Base-by-base conservation (phyloP, 2,329 filamentous ascomycete genomes). In the Ciborinia camelliae region DNA sequence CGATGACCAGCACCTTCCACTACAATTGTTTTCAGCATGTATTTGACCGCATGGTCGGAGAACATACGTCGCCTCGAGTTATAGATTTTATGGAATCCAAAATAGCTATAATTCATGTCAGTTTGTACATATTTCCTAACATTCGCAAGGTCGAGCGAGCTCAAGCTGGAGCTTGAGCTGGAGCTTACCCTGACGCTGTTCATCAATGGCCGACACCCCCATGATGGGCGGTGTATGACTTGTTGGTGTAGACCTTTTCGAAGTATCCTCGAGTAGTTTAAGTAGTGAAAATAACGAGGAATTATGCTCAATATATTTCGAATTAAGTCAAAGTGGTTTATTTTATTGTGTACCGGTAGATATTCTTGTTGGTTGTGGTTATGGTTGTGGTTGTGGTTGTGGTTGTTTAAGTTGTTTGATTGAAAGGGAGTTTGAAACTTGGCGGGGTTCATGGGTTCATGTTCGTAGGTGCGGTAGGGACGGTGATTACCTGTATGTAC, bases 1-100 rank as follows among this genome's bases (percentile, higher is more conserved):
- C 95, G 73, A 97, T 82, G 62, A 99, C 89, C 71, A 99, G 81
- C 71, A 97, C 91, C 85, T 98, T 99, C 95, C 95, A 99, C 92
- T 97, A 70, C 47, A 64, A 51, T 43, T 41, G 12, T 62, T 65
- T 65, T 73, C 51, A 71, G 68, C 32, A 63, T 26, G 47, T 26
- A 64, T 50, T 47, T 45, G 47, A 43, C 23, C 39, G 23, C 65
- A 47, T 23, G 45, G 15, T 51, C 39, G 30, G 47, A 32, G 62
- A 64, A 74, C 86, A 77, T 82, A 95, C 91, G 77, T 97, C 91
- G 79, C 89, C 89, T 76, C 85, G 86, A 65, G 90, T 94, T 69
- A 93, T 90, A 75, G 86, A 83, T 74, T 88, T 89, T 74, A 97
- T 89, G 43, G 87, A 87, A 69, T 84, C 81, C 74, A 94, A 79